A percentile compares a stretch with the other conserved stretches of the same genome.
Conservation (phyloP, 306 rosid genomes). For the Argentina anserina region DNA sequence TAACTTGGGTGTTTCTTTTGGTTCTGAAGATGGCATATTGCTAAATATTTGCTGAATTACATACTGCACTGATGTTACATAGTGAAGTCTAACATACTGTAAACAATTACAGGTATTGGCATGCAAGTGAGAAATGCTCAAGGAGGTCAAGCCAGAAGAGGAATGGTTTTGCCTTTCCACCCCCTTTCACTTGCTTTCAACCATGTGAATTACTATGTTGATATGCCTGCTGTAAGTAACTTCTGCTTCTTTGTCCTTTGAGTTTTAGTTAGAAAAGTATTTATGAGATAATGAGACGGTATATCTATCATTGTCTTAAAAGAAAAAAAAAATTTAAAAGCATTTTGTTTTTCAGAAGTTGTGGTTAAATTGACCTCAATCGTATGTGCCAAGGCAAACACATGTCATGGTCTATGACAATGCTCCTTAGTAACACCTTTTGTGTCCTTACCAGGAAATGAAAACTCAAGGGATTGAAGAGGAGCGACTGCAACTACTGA, state of each 20-base stretch:
- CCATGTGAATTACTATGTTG: conserved; percentile 24
- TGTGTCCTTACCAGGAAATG: conserved; percentile 19
- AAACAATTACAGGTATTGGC: conserved; percentile 8
- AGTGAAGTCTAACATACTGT: not conserved
- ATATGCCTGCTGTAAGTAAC: conserved; percentile 23
- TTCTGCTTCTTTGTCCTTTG: not conserved
- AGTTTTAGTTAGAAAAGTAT: not conserved
- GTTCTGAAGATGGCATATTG: not conserved
- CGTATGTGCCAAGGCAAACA: not conserved
- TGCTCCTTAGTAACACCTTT: not conserved
- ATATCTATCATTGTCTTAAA: not conserved
- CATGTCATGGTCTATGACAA: not conserved
- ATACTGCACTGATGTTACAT: not conserved
- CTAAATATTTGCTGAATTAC: not conserved
- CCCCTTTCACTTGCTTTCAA: conserved; percentile 26
- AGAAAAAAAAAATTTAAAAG: not conserved
- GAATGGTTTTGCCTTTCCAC: conserved; percentile 23
- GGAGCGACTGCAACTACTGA: conserved; percentile 14
- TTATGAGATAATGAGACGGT: not conserved
- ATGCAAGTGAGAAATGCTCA: conserved; percentile 20
- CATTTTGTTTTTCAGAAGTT: not conserved
- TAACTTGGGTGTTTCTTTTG: not conserved
- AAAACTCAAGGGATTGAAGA: conserved; percentile 20
- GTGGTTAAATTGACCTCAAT: not conserved
- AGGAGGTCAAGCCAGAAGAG: conserved; percentile 17